Percentiles rank a stretch among this genome's conserved stretches.
Conservation (phyloP, 2,329 filamentous ascomycete species). For the Blastomyces silverae region DNA sequence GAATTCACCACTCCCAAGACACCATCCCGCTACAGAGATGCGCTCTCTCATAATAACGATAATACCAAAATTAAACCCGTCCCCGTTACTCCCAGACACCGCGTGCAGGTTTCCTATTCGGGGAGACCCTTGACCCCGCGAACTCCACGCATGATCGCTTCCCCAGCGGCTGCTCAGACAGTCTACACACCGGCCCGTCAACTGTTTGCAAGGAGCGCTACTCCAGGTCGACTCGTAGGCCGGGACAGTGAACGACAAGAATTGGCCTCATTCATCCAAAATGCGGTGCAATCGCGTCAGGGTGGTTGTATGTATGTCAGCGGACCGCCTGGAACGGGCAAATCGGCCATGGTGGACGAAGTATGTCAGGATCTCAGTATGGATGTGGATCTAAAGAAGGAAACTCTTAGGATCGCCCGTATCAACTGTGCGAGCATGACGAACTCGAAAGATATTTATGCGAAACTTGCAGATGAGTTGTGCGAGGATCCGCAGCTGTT, state of each 20-base stretch:
- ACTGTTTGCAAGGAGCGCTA: slow-evolving; percentile 72
- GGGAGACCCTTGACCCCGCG: slow-evolving; percentile 69
- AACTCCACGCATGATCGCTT: slow-evolving; percentile 68
- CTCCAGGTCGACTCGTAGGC: slow-evolving; percentile 68
- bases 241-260: slow-evolving; percentile 63
- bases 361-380: slow-evolving; percentile 55
- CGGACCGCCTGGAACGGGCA: slow-evolving; percentile 90
- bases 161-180: slow-evolving; percentile 62
- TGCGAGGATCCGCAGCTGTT: slow-evolving; percentile 55
- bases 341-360: slow-evolving; percentile 86
- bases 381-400: slow-evolving; percentile 36
- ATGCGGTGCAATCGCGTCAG: slow-evolving; percentile 52
- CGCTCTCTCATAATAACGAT: slow-evolving; percentile 49
- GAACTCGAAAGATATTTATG: slow-evolving; percentile 76
- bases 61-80: slow-evolving; percentile 36
- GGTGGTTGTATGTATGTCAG: slow-evolving; percentile 90
- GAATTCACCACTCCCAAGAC: slow-evolving; percentile 50
- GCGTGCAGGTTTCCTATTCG: slow-evolving; percentile 59
- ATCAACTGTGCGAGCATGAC: slow-evolving; percentile 98
- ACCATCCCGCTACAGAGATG: slow-evolving; percentile 68
- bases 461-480: slow-evolving; percentile 65
- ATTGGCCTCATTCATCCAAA: slow-evolving; percentile 61
- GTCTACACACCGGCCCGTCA: slow-evolving; percentile 84
- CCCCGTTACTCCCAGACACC: slow-evolving; percentile 74
- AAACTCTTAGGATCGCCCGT: slow-evolving; percentile 61